These are phyloP conservation scores for Mrakiaceae sp. DNA, from an alignment of 1,284 basidiomycete species.

Conservation along the genomic window DNA sequence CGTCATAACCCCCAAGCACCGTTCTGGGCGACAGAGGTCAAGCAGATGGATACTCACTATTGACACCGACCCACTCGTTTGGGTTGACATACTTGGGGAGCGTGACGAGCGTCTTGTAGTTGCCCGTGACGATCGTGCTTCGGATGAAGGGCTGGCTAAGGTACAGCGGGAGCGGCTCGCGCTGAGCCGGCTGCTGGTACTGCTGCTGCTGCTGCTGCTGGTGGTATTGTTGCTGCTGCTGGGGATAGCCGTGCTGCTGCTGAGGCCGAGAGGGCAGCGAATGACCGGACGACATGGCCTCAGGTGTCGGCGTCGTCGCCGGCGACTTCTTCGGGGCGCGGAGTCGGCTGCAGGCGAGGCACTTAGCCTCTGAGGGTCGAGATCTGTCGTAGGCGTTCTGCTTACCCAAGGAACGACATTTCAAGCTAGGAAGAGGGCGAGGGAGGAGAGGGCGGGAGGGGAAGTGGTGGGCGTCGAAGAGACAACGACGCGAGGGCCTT, in stretches of 20 bases:
- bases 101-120: conserved; percentile 97
- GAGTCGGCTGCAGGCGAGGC: conserved; percentile 17
- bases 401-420: no score
- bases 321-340: conserved; percentile 26
- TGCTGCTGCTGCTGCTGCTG: conserved; percentile 4
- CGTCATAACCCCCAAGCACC: no score
- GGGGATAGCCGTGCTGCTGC: neutral
- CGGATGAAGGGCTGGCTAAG: conserved; percentile 94
- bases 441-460: neutral
- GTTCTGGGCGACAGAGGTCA: no score
- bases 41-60: conserved; percentile 49
- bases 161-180: conserved; percentile 49
- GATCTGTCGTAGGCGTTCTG: no score
- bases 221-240: conserved; percentile 14
- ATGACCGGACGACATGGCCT: neutral
- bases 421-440: neutral
- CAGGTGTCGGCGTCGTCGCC: conserved; percentile 13
- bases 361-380: no score
- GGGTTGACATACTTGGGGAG: conserved; percentile 94
- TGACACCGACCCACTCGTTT: conserved; percentile 98
- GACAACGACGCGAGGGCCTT: no score
- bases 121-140: conserved; percentile 92
- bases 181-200: neutral
- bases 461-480: conserved; percentile 1
- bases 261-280: conserved; percentile 17